Conservation (phyloP, 2,329 filamentous ascomycete species). For the Eurotiales sp. region DNA sequence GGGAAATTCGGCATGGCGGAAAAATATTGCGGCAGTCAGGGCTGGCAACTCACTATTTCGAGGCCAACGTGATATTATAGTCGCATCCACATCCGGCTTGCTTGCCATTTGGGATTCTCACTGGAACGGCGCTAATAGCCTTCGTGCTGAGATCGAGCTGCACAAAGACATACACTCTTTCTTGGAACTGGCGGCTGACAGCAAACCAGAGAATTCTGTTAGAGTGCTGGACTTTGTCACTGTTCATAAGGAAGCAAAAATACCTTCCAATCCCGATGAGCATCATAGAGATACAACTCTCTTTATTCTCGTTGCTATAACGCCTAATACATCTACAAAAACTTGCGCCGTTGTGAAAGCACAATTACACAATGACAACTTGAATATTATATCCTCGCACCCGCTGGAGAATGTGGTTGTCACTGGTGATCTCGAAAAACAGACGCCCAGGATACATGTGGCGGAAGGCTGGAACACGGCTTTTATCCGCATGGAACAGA, state of each 20-base stretch:
- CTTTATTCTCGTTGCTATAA: constrained; percentile 51
- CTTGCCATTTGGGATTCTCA: constrained; percentile 86
- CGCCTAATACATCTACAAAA: constrained; percentile 43
- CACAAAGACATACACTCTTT: constrained; percentile 46
- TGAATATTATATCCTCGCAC: constrained; percentile 62
- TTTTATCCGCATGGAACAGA: constrained; percentile 75
- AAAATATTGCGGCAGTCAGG: constrained; percentile 75
- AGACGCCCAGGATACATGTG: constrained; percentile 67
- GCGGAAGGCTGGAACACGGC: constrained; percentile 76
- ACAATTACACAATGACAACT: constrained; percentile 53
- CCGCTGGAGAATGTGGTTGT: constrained; percentile 63
- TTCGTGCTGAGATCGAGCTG: constrained; percentile 68
- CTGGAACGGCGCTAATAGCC: constrained; percentile 76
- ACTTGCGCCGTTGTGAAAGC: constrained; percentile 76
- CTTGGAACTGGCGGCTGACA: constrained; percentile 28
- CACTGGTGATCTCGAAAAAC: constrained; percentile 37
- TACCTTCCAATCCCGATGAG: constrained; percentile 34
- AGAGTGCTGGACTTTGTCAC: constrained; percentile 79
- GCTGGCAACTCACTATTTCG: constrained; percentile 68
- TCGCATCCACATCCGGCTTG: constrained; percentile 71
- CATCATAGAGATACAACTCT: constrained; percentile 48
- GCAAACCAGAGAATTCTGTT: constrained; percentile 53
- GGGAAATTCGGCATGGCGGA: constrained; percentile 64
- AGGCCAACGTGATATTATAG: constrained; percentile 80
- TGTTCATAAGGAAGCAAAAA: constrained; percentile 24